Evolutionary conservation across 208 protist species (phyloP).

Genomic region (Leishmania gerbilli): DNA sequence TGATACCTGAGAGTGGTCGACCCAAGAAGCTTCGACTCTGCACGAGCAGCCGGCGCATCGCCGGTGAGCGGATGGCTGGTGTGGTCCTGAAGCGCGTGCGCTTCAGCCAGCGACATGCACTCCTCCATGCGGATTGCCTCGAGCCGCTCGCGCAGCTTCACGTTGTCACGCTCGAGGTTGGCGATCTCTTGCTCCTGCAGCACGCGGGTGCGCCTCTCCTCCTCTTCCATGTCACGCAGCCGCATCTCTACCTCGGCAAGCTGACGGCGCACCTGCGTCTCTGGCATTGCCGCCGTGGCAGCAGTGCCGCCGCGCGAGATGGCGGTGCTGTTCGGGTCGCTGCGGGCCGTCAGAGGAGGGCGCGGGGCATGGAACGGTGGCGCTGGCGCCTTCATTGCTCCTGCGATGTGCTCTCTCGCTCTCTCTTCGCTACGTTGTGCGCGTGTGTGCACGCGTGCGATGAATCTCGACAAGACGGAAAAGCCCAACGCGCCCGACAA

Average conservation of each 20-base stretch:
- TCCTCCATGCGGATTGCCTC: constrained; percentile 79
- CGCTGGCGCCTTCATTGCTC: constrained; percentile 2
- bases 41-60: constrained; percentile 1
- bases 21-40: constrained; percentile 53
- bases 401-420: neutral
- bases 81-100: constrained; percentile 8
- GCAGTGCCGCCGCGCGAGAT: neutral
- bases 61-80: neutral
- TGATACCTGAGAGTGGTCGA: constrained; percentile 62
- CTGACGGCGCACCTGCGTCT: constrained; percentile 56
- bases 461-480: neutral
- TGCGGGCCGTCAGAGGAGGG: constrained; percentile 9
- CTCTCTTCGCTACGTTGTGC: neutral
- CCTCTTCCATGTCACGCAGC: constrained; percentile 76
- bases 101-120: constrained; percentile 48
- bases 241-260: constrained; percentile 67
- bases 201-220: constrained; percentile 48
- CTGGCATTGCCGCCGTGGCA: neutral
- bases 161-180: constrained; percentile 56
- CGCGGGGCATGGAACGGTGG: constrained; percentile 6
- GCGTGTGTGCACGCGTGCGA: neutral
- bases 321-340: constrained; percentile 10
- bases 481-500: neutral
- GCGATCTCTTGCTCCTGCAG: constrained; percentile 79
- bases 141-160: constrained; percentile 39